These are phyloP conservation scores for Crithidia mellificae DNA, from an alignment of 208 protist genomes.

Conservation along the genomic window DNA sequence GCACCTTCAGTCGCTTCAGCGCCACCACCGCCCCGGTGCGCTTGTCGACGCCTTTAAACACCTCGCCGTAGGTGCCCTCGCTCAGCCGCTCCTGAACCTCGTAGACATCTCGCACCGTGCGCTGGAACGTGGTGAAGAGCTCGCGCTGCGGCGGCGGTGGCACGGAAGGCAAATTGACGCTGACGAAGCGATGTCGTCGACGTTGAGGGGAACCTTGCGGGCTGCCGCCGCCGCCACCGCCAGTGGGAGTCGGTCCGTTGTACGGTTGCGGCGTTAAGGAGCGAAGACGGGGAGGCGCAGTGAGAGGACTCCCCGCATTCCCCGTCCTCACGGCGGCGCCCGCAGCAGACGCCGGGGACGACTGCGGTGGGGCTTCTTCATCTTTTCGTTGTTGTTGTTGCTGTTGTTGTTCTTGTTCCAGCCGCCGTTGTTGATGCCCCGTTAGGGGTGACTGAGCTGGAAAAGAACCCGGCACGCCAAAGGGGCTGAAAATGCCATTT, in stretches of 20 bases:
- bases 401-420: no score
- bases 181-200: constrained; percentile 50
- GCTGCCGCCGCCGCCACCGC: no score
- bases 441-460: no score
- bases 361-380: no score
- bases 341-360: not conserved
- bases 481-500: no score
- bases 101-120: constrained; percentile 69
- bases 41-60: constrained; percentile 81
- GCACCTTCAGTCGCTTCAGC: constrained; percentile 85
- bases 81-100: constrained; percentile 86
- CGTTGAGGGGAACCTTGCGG: no score
- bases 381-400: no score
- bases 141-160: constrained; percentile 43
- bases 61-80: constrained; percentile 97
- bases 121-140: constrained; percentile 51
- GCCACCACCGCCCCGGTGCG: constrained; percentile 61
- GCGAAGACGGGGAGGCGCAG: constrained; percentile 19
- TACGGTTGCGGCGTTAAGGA: constrained; percentile 48
- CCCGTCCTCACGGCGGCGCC: not conserved
- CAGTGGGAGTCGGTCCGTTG: constrained; percentile 17
- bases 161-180: constrained; percentile 56
- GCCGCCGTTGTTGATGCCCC: no score
- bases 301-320: not conserved
- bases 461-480: no score